Evolutionary conservation across 345 rosid species (phyloP), one percentile per base, ranked within the genome.

Genomic region (Murraya paniculata): DNA sequence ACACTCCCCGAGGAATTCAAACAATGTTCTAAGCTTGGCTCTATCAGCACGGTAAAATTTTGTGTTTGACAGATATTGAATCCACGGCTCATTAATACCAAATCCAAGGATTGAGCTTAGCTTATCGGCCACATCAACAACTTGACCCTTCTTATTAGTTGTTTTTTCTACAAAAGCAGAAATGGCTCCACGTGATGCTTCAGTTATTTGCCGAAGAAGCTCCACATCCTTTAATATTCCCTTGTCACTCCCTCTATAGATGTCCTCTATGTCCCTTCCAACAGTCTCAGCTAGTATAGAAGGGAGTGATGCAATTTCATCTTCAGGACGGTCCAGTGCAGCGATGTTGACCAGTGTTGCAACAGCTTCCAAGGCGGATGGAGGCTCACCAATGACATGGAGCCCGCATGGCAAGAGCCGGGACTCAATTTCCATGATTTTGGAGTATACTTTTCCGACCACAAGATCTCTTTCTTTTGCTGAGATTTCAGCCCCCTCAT

Each of bases 351-450:
- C 99, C 55, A 96, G 76, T 27, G 99, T 96, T 21, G 99, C 99
- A 76, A 96, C 90, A 28, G 98, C 99, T 88, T 96, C 99, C 91
- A 94, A 75, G 19, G 99, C 97, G 0, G 99, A 90, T 38, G 99
- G 99, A 70, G 99, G 99, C 89, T 96, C 99, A 67, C 99, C 98
- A 48, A 96, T 92, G 75, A 96, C 86, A 25, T 96, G 99, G 75
- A 96, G 99, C 58, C 99, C 99, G 50, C 99, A 96, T 0, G 99
- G 98, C 73, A 96, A 77, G 60, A 96, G 97, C 65, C 99, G 89
- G 64, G 99, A 94, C 82, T 96, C 98, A 3, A 96, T 94, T 86
- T 96, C 99, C 99, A 96, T 96, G 76, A 96, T 96, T 92, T 96
- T 96, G 81, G 99, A 88, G 78, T 96, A 96, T 16, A 96, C 97